Evolutionary conservation across 1,284 basidiomycete genomes (phyloP).

Genomic region (Heterobasidion parviporum): DNA sequence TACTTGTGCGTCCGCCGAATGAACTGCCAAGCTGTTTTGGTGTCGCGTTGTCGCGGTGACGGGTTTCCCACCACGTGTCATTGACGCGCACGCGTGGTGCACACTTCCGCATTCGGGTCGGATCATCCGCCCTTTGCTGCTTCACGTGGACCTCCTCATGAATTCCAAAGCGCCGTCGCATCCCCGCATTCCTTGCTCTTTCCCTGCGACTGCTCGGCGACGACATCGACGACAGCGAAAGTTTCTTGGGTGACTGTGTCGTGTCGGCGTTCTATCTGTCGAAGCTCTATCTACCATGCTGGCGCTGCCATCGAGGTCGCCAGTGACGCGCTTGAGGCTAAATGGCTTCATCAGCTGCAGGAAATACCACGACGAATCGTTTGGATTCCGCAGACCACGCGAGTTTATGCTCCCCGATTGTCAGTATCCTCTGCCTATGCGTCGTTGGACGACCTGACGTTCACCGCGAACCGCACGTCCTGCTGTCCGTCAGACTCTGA

Average conservation of each 20-base stretch:
- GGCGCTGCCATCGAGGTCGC: not conserved
- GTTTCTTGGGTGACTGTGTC: not conserved
- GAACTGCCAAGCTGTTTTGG: too few relatives aligned
- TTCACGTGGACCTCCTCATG: too few relatives aligned
- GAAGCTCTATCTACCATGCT: not conserved
- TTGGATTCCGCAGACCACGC: slow-evolving; percentile 66
- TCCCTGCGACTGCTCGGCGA: too few relatives aligned
- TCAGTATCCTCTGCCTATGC: slow-evolving; percentile 28
- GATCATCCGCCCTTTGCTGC: too few relatives aligned
- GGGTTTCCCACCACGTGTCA: too few relatives aligned
- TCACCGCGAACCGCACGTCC: not conserved
- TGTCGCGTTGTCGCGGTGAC: too few relatives aligned
- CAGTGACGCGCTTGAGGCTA: not conserved
- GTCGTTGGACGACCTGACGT: not conserved
- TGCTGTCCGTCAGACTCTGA: slow-evolving; percentile 47
- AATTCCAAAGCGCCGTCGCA: too few relatives aligned
- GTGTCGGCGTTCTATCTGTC: not conserved
- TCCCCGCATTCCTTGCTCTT: too few relatives aligned
- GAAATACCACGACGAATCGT: slow-evolving; percentile 75
- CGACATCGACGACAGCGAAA: too few relatives aligned
- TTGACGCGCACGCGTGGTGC: too few relatives aligned
- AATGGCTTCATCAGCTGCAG: not conserved
- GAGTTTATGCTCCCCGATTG: slow-evolving; percentile 69
- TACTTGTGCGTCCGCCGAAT: too few relatives aligned
- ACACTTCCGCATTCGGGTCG: too few relatives aligned